A percentile compares a stretch with the other conserved stretches of the same genome.
These are phyloP conservation scores for Verbascum thapsus DNA, from an alignment of 257 asterid species.

Conservation along the genomic window DNA sequence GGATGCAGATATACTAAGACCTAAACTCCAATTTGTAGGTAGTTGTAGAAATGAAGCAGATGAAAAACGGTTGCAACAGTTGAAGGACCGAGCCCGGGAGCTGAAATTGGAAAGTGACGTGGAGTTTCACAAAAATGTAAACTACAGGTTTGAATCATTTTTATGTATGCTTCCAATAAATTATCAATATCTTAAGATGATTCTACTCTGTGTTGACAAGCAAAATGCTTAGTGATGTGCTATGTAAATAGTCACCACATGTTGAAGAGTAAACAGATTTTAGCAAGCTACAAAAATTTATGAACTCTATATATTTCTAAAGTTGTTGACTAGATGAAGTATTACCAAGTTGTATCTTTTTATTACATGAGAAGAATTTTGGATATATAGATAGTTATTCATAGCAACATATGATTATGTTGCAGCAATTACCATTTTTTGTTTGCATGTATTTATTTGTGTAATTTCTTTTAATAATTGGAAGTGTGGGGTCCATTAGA, in stretches of 20 bases:
- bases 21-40: slow-evolving; percentile 87
- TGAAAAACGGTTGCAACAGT: slow-evolving; percentile 77
- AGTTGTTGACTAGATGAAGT: no score
- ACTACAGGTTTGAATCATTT: slow-evolving; percentile 64
- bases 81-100: slow-evolving; percentile 69
- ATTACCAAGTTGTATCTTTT: no score
- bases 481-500: background rate
- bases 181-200: background rate
- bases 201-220: no score
- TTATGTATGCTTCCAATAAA: background rate
- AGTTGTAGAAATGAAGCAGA: slow-evolving; percentile 98
- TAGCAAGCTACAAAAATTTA: background rate
- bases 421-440: background rate
- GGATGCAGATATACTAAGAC: slow-evolving; percentile 59
- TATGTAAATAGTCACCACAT: slow-evolving; percentile 4
- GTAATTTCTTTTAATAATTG: background rate
- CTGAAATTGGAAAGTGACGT: slow-evolving; percentile 71
- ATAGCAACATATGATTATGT: background rate
- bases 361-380: background rate
- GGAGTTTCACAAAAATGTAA: slow-evolving; percentile 85
- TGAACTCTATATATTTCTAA: background rate
- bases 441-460: background rate
- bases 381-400: background rate
- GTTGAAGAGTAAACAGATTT: background rate
- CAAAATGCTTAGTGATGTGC: background rate